phyloP scores from a whole-genome alignment of 2,329 filamentous ascomycete genomes.

The Exophiala xenobiotica region DNA sequence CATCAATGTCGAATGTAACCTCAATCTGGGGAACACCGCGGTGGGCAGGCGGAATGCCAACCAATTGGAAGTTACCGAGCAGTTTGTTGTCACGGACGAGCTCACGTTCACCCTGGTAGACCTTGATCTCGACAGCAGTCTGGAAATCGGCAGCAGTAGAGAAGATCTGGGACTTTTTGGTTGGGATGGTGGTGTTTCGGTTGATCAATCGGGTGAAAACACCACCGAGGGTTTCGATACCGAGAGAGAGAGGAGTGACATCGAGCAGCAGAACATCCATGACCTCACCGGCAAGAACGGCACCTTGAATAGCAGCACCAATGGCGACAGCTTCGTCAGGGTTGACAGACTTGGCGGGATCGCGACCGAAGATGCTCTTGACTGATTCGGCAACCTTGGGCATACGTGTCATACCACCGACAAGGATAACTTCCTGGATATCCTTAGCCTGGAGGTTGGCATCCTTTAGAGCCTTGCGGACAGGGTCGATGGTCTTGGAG shows the following conservation, averaged over 20 bases:
- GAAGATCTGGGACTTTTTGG: conserved; percentile 99
- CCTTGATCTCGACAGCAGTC: conserved; percentile 98
- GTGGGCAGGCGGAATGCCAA: conserved; percentile 93
- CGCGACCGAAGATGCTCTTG: conserved; percentile 94
- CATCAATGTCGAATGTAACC: conserved; percentile 98
- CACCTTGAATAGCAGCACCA: conserved; percentile 95
- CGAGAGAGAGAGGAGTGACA: conserved; percentile 91
- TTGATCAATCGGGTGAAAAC: conserved; percentile 98
- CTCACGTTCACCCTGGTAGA: conserved; percentile 99
- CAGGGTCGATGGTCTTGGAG: conserved; percentile 80
- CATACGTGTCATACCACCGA: conserved; percentile 99
- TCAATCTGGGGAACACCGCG: conserved; percentile 95
- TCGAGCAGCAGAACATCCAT: conserved; percentile 94
- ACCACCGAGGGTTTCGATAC: conserved; percentile 97
- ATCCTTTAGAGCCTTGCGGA: conserved; percentile 96
- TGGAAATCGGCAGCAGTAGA: conserved; percentile 98
- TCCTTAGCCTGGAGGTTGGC: conserved; percentile 87
- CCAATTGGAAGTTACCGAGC: conserved; percentile 98
- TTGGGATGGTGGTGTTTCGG: conserved; percentile 98
- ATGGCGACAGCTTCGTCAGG: conserved; percentile 97
- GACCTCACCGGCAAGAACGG: conserved; percentile 92
- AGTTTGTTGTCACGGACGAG: conserved; percentile 98
- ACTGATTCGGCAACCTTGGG: conserved; percentile 96
- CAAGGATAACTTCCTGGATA: conserved; percentile 95
- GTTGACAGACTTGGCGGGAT: conserved; percentile 97